Conservation (phyloP, 805 yeast species). For the Suhomyces kilbournensis region DNA sequence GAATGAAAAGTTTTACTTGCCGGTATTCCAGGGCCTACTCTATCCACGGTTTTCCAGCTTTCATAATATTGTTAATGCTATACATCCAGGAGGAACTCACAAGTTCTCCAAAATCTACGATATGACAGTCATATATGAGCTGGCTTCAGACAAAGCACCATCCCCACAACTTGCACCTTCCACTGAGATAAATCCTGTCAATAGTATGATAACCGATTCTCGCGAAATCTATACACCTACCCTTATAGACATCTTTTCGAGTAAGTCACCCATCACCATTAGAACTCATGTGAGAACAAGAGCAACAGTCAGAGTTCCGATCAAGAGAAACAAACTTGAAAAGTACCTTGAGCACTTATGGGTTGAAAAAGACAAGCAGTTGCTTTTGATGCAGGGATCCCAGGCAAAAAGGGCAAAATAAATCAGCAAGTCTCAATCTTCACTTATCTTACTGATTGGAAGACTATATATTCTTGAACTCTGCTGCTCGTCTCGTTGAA, state of each 20-base stretch:
- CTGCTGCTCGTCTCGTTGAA: conserved; percentile 77
- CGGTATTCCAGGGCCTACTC: conserved; percentile 55
- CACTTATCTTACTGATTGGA: conserved; percentile 36
- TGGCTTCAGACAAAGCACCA: background rate
- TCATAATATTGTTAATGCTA: conserved; percentile 45
- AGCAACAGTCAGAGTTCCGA: conserved; percentile 47
- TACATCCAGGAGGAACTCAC: conserved; percentile 26
- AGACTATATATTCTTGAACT: conserved; percentile 65
- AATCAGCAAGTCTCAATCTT: background rate
- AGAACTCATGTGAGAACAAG: conserved; percentile 49
- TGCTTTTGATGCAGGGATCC: background rate
- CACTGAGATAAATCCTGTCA: background rate
- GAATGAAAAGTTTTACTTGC: conserved; percentile 57
- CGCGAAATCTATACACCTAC: conserved; percentile 21
- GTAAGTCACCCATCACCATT: conserved; percentile 30
- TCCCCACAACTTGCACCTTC: background rate
- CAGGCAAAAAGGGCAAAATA: background rate
- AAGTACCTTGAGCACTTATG: conserved; percentile 76
- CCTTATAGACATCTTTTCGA: conserved; percentile 29
- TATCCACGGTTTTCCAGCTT: conserved; percentile 76
- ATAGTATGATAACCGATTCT: background rate
- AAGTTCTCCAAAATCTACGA: conserved; percentile 52
- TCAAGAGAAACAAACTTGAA: conserved; percentile 55
- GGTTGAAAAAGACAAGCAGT: conserved; percentile 62
- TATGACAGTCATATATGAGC: conserved; percentile 47